Conservation (phyloP, 176 grass and related monocot genomes). For the Zoysia pacifica region DNA sequence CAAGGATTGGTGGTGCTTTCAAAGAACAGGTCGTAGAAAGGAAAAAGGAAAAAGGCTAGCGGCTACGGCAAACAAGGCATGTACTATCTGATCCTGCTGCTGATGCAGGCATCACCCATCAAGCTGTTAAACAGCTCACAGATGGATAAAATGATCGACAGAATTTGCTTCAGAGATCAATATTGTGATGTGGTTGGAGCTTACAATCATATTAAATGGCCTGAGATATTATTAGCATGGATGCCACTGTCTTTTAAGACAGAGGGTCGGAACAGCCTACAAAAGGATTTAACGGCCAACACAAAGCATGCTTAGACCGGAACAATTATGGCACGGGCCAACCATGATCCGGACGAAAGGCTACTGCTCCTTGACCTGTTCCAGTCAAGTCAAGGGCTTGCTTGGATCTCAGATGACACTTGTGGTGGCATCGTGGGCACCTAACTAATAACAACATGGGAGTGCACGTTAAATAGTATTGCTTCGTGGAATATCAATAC, state of each 20-base stretch:
- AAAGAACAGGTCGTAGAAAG: neutral
- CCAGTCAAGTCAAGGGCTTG: conserved; percentile 37
- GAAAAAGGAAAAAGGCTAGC: neutral
- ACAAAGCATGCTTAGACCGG: conserved; percentile 42
- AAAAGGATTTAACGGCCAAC: conserved; percentile 30
- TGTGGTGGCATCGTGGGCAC: conserved; percentile 28
- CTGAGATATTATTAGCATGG: conserved; percentile 35
- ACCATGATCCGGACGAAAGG: conserved; percentile 34
- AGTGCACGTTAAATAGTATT: neutral
- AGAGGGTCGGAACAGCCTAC: conserved; percentile 17
- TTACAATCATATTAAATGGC: conserved; percentile 56
- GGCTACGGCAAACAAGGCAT: neutral
- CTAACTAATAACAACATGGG: conserved; percentile 40
- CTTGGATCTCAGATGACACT: conserved; percentile 36
- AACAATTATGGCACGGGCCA: conserved; percentile 42
- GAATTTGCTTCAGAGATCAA: conserved; percentile 5
- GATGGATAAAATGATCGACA: neutral
- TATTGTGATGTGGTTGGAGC: conserved; percentile 24
- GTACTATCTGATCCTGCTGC: neutral
- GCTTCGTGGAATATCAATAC: neutral
- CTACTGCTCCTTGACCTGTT: conserved; percentile 37
- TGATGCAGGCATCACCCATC: neutral
- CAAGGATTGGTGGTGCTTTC: neutral
- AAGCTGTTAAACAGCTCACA: neutral
- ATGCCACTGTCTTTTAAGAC: conserved; percentile 36